Percentiles rank a stretch among this genome's conserved stretches.
Evolutionary conservation across 2,329 filamentous ascomycete genomes (phyloP).

Genomic region (Trichoderma sp.): DNA sequence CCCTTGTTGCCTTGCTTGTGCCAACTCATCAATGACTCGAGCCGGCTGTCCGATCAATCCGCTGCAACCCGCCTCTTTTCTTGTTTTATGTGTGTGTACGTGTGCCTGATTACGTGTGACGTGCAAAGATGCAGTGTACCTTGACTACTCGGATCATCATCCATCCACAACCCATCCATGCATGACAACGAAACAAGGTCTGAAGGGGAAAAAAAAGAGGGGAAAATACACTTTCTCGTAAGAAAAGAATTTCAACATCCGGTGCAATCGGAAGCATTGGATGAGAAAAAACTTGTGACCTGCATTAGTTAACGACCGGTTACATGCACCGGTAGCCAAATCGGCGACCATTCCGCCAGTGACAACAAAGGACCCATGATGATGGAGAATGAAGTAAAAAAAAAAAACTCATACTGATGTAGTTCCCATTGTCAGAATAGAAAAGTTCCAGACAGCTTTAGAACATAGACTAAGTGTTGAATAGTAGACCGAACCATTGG

Average conservation of each 20-base stretch:
- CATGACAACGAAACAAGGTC: background rate
- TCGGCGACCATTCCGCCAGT: background rate
- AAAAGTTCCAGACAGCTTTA: background rate
- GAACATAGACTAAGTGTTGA: background rate
- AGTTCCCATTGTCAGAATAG: background rate
- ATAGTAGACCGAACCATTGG: background rate
- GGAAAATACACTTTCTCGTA: background rate
- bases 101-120: background rate
- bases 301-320: constrained; percentile 3
- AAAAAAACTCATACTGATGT: background rate
- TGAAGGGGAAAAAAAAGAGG: background rate
- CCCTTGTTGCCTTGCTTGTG: background rate
- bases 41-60: background rate
- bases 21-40: constrained; percentile 16
- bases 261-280: constrained; percentile 9
- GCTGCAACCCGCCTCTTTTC: constrained; percentile 1
- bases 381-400: background rate
- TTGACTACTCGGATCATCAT: background rate
- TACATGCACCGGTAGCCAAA: background rate
- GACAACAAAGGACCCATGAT: background rate
- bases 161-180: background rate
- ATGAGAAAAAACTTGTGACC: background rate
- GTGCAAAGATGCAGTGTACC: background rate
- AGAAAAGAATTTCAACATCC: background rate
- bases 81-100: background rate